A percentile compares a stretch with the other conserved stretches of the same genome.
Conservation (phyloP, 148 eudicot species). For the Rhododendron henanense region DNA sequence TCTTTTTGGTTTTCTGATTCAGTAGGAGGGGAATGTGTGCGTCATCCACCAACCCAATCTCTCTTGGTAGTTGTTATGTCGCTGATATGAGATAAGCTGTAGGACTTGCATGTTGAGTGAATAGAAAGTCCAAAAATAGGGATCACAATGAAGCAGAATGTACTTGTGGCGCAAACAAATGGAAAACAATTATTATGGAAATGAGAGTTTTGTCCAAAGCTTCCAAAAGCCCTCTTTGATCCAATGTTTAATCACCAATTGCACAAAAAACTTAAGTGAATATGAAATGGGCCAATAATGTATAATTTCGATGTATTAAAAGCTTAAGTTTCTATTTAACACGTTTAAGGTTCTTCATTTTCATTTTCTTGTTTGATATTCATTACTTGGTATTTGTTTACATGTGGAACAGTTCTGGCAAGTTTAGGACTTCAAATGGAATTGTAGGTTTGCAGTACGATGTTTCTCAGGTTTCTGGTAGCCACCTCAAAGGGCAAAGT, state of each 20-base stretch:
- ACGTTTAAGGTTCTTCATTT: not conserved
- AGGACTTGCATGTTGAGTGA: not conserved
- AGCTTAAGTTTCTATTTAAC: not conserved
- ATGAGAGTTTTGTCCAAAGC: not conserved
- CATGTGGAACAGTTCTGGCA: constrained; percentile 57
- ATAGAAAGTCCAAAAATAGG: not conserved
- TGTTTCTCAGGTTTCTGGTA: constrained; percentile 52
- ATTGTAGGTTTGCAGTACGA: constrained; percentile 57
- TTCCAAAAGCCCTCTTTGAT: not conserved
- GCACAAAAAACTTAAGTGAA: not conserved
- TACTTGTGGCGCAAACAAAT: not conserved
- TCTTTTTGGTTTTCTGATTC: not conserved
- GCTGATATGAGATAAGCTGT: not conserved
- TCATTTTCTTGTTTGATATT: not conserved
- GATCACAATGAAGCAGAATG: not conserved
- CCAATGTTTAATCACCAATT: not conserved
- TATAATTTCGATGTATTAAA: not conserved
- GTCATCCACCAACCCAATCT: not conserved
- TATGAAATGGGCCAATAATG: not conserved
- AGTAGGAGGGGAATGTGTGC: not conserved
- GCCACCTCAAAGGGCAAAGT: constrained; percentile 64
- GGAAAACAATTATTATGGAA: not conserved
- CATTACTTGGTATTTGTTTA: constrained; percentile 10
- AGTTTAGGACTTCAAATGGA: constrained; percentile 55
- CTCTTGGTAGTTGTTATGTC: not conserved